phyloP scores from a whole-genome alignment of 441 rosid species.

The Daphne laureola region DNA sequence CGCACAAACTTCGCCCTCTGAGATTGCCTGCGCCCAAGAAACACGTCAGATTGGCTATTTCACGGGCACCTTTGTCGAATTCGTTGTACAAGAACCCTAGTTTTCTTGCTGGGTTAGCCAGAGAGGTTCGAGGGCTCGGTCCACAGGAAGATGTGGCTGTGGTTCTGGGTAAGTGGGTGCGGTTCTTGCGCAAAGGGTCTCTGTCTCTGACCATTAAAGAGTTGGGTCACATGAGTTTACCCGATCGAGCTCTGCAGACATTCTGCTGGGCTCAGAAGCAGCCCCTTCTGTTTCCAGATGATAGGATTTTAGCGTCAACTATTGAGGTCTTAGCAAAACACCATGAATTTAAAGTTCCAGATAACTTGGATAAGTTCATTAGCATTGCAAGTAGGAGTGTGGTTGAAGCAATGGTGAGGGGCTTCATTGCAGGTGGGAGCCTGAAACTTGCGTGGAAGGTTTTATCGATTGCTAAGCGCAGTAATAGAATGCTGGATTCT shows the following conservation, averaged over 20 bases:
- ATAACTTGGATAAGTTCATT: slow-evolving; percentile 39
- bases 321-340: slow-evolving; percentile 67
- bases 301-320: slow-evolving; percentile 53
- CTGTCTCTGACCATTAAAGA: slow-evolving; percentile 61
- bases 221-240: slow-evolving; percentile 66
- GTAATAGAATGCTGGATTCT: slow-evolving; percentile 49
- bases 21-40: slow-evolving; percentile 57
- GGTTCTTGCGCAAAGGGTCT: slow-evolving; percentile 70
- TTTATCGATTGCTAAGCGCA: slow-evolving; percentile 38
- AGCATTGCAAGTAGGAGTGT: slow-evolving; percentile 51
- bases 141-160: slow-evolving; percentile 43
- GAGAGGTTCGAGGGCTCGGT: slow-evolving; percentile 42
- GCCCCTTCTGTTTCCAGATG: slow-evolving; percentile 61
- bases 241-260: slow-evolving; percentile 65
- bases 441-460: slow-evolving; percentile 65
- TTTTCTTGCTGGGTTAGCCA: slow-evolving; percentile 64
- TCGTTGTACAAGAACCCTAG: slow-evolving; percentile 47
- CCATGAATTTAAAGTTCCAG: slow-evolving; percentile 51
- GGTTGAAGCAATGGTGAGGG: slow-evolving; percentile 77
- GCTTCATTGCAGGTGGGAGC: slow-evolving; percentile 65
- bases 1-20: slow-evolving; percentile 64
- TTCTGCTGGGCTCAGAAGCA: slow-evolving; percentile 78
- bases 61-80: slow-evolving; percentile 32
- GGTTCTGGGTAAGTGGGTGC: slow-evolving; percentile 42
- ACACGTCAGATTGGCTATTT: slow-evolving; percentile 22